These are phyloP conservation scores for Chlorociboria aeruginascens DNA, from an alignment of 495 filamentous ascomycete species.

Conservation along the genomic window DNA sequence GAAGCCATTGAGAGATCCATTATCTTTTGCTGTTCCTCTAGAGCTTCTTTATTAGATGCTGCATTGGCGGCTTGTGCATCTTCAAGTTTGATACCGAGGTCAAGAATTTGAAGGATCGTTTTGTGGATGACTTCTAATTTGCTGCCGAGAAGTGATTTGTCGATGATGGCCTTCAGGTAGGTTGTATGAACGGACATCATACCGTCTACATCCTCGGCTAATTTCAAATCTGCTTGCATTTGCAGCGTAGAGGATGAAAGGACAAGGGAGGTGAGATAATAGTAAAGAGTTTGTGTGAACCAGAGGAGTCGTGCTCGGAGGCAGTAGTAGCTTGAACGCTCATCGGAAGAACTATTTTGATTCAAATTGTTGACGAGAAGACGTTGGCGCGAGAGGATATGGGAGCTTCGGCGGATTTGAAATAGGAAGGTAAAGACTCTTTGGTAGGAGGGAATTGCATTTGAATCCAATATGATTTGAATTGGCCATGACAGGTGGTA, in stretches of 20 bases:
- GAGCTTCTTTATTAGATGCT: conserved; percentile 16
- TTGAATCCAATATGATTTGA: conserved; percentile 62
- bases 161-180: conserved; percentile 48
- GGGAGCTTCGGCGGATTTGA: conserved; percentile 63
- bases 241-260: conserved; percentile 42
- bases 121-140: conserved; percentile 53
- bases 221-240: conserved; percentile 40
- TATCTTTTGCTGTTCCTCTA: conserved; percentile 24
- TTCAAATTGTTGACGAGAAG: conserved; percentile 21
- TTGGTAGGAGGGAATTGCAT: conserved; percentile 52
- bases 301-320: conserved; percentile 67
- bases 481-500: conserved; percentile 73
- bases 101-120: conserved; percentile 51
- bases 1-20: conserved; percentile 15
- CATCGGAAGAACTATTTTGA: conserved; percentile 12
- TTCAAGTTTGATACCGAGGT: conserved; percentile 39
- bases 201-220: conserved; percentile 63
- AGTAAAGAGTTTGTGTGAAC: conserved; percentile 62
- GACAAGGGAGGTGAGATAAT: conserved; percentile 64
- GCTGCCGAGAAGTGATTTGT: conserved; percentile 52
- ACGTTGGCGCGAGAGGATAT: conserved; percentile 49
- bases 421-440: conserved; percentile 61
- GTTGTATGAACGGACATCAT: conserved; percentile 61
- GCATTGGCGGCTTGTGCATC: conserved; percentile 30
- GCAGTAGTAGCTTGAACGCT: conserved; percentile 40